These are phyloP conservation scores for Boletus edulis DNA, from an alignment of 768 basidiomycete genomes.

Conservation along the genomic window DNA sequence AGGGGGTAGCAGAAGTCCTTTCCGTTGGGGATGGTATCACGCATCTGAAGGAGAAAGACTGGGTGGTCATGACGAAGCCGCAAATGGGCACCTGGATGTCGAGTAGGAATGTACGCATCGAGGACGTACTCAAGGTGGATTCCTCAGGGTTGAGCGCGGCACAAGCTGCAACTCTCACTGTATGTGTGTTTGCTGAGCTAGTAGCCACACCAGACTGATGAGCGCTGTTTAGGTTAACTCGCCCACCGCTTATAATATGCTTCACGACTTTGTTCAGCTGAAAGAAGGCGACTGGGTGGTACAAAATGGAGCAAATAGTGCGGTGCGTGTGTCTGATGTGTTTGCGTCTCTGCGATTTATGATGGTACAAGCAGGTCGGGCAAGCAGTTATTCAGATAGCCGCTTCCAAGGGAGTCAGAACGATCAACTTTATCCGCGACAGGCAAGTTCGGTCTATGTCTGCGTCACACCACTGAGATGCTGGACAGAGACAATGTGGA, in stretches of 20 bases:
- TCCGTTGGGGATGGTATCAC: constrained; percentile 56
- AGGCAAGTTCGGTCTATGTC: constrained; percentile 40
- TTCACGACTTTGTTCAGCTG: constrained; percentile 64
- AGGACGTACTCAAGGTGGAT: constrained; percentile 63
- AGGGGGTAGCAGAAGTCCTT: constrained; percentile 67
- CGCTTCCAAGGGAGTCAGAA: constrained; percentile 64
- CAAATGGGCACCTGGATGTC: constrained; percentile 80
- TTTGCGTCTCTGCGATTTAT: background rate
- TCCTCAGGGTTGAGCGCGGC: constrained; percentile 49
- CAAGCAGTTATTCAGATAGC: constrained; percentile 88
- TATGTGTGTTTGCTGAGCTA: constrained; percentile 30
- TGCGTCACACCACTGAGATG: background rate
- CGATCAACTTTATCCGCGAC: constrained; percentile 78
- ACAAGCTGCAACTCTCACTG: constrained; percentile 74
- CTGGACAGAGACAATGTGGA: constrained; percentile 49
- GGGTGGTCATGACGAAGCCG: constrained; percentile 68
- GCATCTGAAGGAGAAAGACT: constrained; percentile 54
- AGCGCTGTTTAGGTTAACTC: constrained; percentile 62
- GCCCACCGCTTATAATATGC: constrained; percentile 81
- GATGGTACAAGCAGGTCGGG: constrained; percentile 52
- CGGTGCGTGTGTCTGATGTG: constrained; percentile 44
- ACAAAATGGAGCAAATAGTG: constrained; percentile 86
- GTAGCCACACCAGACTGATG: background rate
- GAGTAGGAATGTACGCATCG: constrained; percentile 46
- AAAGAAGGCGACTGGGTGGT: constrained; percentile 74